Evolutionary conservation across 225 moss, liverwort and hornwort species (phyloP).

Genomic region (Pleurozium schreberi): DNA sequence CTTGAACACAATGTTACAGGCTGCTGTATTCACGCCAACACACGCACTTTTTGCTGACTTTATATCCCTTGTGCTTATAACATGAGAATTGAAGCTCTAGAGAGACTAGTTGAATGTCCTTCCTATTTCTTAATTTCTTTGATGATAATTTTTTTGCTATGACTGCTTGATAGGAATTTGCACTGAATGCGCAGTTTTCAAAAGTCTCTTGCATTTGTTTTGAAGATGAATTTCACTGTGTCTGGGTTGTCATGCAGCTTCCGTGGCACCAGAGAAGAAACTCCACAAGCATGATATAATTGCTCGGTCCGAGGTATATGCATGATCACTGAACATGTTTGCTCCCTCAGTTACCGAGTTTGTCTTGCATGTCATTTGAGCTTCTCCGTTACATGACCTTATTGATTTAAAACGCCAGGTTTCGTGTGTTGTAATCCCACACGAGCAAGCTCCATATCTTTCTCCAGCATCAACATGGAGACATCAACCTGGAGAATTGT

Average conservation of each 20-base stretch:
- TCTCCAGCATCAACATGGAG: slow-evolving; percentile 51
- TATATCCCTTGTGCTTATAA: neutral
- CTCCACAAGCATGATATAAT: slow-evolving; percentile 34
- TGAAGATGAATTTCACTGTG: neutral
- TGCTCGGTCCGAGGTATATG: slow-evolving; percentile 23
- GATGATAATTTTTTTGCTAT: neutral
- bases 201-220: neutral
- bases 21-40: neutral
- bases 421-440: slow-evolving; percentile 39
- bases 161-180: neutral
- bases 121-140: neutral
- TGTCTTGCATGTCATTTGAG: neutral
- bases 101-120: neutral
- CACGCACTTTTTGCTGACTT: neutral
- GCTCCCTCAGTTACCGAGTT: neutral
- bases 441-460: slow-evolving; percentile 36
- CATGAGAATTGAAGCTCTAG: neutral
- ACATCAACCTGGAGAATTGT: slow-evolving; percentile 15
- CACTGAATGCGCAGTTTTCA: neutral
- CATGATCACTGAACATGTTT: neutral
- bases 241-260: slow-evolving; percentile 20
- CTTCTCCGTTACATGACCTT: neutral
- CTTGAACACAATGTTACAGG: neutral
- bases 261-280: slow-evolving; percentile 7
- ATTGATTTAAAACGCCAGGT: slow-evolving; percentile 27